These are phyloP conservation scores for Alternaria sp. DNA, from an alignment of 2,329 filamentous ascomycete species.

Conservation along the genomic window DNA sequence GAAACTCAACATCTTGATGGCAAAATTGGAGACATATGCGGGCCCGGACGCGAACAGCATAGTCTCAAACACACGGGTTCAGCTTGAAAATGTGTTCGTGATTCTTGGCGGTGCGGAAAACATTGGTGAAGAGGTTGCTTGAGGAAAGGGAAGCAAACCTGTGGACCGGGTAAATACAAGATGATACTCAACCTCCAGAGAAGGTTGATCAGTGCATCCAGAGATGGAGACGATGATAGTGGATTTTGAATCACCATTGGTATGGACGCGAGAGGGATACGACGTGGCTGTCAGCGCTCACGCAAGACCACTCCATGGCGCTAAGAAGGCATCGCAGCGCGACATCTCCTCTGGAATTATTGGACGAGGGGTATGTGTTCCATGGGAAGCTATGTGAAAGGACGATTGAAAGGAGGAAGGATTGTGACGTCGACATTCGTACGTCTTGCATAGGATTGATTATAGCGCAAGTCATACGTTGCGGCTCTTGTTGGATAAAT, in stretches of 20 bases:
- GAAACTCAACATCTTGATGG: not conserved
- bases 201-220: no score
- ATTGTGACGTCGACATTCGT: not conserved
- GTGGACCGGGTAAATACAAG: fast-evolving
- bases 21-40: not conserved
- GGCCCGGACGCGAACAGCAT: not conserved
- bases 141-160: not conserved
- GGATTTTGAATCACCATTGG: fast-evolving
- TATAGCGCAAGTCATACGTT: not conserved
- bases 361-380: not conserved
- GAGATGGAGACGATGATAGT: not conserved
- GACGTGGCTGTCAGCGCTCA: not conserved
- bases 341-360: not conserved
- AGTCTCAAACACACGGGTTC: not conserved
- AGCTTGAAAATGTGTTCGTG: not conserved
- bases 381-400: fast-evolving
- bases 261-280: not conserved
- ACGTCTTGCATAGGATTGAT: not conserved
- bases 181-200: not conserved
- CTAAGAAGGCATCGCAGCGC: not conserved
- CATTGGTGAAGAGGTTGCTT: not conserved
- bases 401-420: not conserved
- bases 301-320: not conserved
- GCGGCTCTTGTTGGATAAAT: not conserved
- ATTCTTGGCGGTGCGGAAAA: not conserved